Evolutionary conservation across 108 stramenopile species (phyloP), one percentile per base, ranked within the genome.

Genomic region (Hondaea fermentalgiana): DNA sequence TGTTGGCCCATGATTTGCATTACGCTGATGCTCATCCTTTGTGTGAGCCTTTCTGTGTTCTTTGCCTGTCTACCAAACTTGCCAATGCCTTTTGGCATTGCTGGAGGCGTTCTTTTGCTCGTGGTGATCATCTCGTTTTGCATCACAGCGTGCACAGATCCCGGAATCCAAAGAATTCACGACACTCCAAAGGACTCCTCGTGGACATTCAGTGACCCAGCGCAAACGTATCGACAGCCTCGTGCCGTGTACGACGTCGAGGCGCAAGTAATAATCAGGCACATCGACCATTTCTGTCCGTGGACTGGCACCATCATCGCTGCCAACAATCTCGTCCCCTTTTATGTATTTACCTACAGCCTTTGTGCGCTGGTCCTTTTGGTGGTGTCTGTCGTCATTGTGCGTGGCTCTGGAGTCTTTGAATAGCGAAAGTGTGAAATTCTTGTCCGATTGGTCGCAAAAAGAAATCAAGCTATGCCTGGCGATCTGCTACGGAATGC

Each of bases 1-100:
- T 98, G 95, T 88, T 98, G 97, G 97, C 96, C 97, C n/a, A 95
- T 98, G 94, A 93, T 95, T 29, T 94, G 91, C 72, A 90, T 98
- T 4, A 98, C 97, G 0, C 97, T 95, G 89, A 96, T 96, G 14
- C 92, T 98, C 58, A 96, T 98, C 89, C 91, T 96, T 60, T 93
- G 92, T 4, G 92, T 95, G 42, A 59, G 60, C 14, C 45, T 49
- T 60, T 49, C 91, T 17, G 89, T 89, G 3, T 58, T 35, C 47
- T 57, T 43, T 49, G 87, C 42, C 3, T 17, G 88, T 10, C 60
- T 94, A 72, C 95, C 93, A 0, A 88, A 91, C 0, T 87, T 87
- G 47, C 93, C 91, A 0, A 45, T 89, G 17, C 51, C 88, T 19
- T 60, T 96, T 51, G 87, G 91, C 59, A 83, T 83, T 83, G 76